Evolutionary conservation across 768 basidiomycete species (phyloP).

Genomic region (Lactifluus piperatus): DNA sequence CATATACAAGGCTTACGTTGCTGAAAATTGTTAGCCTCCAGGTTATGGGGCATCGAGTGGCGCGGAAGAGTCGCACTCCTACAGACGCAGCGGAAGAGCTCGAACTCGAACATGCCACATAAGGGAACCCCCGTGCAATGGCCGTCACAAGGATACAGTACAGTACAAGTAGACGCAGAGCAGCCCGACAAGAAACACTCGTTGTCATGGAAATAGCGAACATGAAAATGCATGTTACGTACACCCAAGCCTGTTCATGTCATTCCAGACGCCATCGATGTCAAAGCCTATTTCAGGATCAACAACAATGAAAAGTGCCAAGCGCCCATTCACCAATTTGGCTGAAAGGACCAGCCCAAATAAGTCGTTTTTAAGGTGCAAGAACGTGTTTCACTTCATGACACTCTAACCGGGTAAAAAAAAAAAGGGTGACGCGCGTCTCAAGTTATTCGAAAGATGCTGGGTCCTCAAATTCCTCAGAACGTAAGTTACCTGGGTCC

Average conservation of each 20-base stretch:
- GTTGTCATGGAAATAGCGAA: background rate
- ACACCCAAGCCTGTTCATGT: slow-evolving; percentile 73
- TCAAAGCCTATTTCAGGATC: slow-evolving; percentile 44
- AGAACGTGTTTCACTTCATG: background rate
- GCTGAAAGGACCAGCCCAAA: slow-evolving; percentile 53
- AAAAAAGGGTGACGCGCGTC: slow-evolving; percentile 46
- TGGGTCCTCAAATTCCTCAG: background rate
- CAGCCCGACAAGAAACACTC: slow-evolving; percentile 32
- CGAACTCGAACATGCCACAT: no score
- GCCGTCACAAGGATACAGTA: slow-evolving; percentile 50
- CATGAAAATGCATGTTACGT: slow-evolving; percentile 13
- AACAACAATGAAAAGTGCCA: slow-evolving; percentile 23
- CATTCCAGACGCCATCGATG: slow-evolving; percentile 68
- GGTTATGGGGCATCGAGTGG: slow-evolving; percentile 40
- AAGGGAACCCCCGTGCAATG: slow-evolving; percentile 41
- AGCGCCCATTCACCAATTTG: slow-evolving; percentile 38
- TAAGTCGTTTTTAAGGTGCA: background rate
- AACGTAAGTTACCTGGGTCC: no score
- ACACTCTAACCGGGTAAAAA: slow-evolving; percentile 38
- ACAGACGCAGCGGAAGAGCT: no score
- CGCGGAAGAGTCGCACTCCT: no score
- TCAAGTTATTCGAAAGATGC: background rate
- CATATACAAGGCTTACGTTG: slow-evolving; percentile 17
- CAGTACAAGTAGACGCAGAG: slow-evolving; percentile 62
- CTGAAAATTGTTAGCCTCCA: slow-evolving; percentile 45